Base-by-base conservation (phyloP, 139 green algal species). In the Chlorella sp. region DNA sequence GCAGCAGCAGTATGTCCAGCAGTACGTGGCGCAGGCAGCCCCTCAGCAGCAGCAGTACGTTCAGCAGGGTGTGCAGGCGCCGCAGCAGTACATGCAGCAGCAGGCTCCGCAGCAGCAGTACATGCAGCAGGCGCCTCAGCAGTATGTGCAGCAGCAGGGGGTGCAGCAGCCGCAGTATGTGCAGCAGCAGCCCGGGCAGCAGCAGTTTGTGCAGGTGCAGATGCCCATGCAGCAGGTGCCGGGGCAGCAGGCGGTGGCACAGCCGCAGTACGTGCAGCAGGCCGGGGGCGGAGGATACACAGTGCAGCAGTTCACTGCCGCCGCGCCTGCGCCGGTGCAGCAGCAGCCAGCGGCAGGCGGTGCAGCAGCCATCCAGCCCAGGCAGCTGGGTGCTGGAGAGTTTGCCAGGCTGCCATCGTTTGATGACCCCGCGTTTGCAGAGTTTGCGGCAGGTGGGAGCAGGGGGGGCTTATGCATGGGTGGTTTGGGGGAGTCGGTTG, bases 51-150 rank as follows among this genome's bases (percentile, higher is more conserved):
- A 34, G 30, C 81, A 86, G 53, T 69, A 73, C 69, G 81, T 86
- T n/a, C 81, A 73, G 57, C 83, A 79, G 36, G 36, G 0, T 3
- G 26, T 28, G 36, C 83, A 81, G 3, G 39, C 39, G 36, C 83
- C 79, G 64, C 83, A 66, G 61, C 82, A 78, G 34, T 87, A 37
- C 21, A 32, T 87, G 61, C 66, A 80, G 39, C 57, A 57, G 48
- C 48, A 53, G 2, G 71, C 48, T 0, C 73, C n/a, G 73, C 85
- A 89, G 85, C 85, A 42, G 24, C 61, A 81, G 64, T 39, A 81
- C 42, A 57, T 83, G 83, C 83, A 82, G 75, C 53, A 85, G 86
- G 53, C 34, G 86, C 71, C 39, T 15, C 81, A 86, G 82, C 82
- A 86, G 82, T n/a, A 28, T 30, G 28, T 64, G 24, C 77, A 57